Conservation (phyloP, 192 early-diverging fungal genomes). For the Diversispora epigaea region DNA sequence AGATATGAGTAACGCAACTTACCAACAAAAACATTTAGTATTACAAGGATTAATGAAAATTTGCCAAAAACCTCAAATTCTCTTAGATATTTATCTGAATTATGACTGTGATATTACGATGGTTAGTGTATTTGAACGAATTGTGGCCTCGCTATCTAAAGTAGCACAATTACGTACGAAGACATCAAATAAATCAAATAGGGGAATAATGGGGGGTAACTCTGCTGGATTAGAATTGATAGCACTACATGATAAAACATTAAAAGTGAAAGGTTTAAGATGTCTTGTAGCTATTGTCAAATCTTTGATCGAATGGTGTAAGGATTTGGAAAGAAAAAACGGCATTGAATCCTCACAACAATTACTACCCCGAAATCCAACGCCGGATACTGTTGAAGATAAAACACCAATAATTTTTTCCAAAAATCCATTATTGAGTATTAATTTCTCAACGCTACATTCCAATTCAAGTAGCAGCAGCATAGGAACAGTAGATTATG, state of each 20-base stretch:
- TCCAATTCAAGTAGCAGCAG: conserved; percentile 41
- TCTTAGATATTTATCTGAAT: conserved; percentile 92
- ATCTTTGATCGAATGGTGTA: conserved; percentile 68
- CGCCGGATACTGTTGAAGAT: conserved; percentile 22
- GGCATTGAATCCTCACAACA: neutral
- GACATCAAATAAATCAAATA: conserved; percentile 35
- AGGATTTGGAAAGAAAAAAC: conserved; percentile 42
- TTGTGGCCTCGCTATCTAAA: conserved; percentile 66
- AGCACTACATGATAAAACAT: conserved; percentile 43
- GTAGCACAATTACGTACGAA: conserved; percentile 48
- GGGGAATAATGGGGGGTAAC: conserved; percentile 46
- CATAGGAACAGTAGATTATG: conserved; percentile 41
- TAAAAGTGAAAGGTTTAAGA: conserved; percentile 53
- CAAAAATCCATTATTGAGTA: conserved; percentile 43
- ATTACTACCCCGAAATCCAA: neutral
- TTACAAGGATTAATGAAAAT: conserved; percentile 72
- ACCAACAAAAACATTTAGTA: conserved; percentile 72
- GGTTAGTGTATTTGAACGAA: conserved; percentile 85
- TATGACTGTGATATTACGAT: conserved; percentile 86
- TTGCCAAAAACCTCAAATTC: conserved; percentile 67
- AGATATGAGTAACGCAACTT: conserved; percentile 68
- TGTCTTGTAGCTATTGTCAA: conserved; percentile 61
- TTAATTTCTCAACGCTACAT: conserved; percentile 35
- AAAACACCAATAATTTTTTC: conserved; percentile 44
- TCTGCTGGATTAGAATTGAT: conserved; percentile 35